A percentile compares a stretch with the other conserved stretches of the same genome.
These are phyloP conservation scores for Uronychia setigera DNA, from an alignment of 73 alveolate species.

Conservation along the genomic window DNA sequence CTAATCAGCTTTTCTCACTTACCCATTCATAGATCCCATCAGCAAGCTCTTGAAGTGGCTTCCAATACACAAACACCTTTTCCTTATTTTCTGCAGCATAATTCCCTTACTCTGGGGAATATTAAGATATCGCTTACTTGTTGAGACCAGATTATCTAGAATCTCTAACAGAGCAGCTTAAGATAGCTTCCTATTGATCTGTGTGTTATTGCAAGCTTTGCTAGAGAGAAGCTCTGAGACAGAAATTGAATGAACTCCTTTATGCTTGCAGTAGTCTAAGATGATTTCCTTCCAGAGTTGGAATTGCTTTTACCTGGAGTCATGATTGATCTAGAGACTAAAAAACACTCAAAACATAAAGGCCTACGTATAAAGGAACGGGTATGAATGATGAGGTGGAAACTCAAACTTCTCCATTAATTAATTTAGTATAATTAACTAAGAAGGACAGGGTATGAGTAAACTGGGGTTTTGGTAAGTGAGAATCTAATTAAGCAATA, in stretches of 20 bases:
- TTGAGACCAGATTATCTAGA: neutral
- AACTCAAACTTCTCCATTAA: too few relatives aligned
- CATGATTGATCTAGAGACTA: neutral
- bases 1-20: too few relatives aligned
- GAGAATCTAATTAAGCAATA: too few relatives aligned
- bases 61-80: constrained; percentile 5
- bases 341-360: neutral
- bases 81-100: constrained; percentile 6
- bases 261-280: neutral
- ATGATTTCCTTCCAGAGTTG: neutral
- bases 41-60: neutral
- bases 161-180: neutral
- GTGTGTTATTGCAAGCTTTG: neutral
- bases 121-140: too few relatives aligned
- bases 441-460: neutral
- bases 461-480: neutral
- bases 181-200: neutral
- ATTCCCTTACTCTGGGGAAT: neutral
- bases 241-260: neutral
- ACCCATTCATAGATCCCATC: neutral
- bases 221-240: neutral
- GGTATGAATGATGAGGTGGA: too few relatives aligned
- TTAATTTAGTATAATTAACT: too few relatives aligned
- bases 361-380: neutral
- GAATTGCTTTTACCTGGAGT: neutral